Conservation (phyloP, 768 basidiomycete genomes). For the Mycena epipterygia region DNA sequence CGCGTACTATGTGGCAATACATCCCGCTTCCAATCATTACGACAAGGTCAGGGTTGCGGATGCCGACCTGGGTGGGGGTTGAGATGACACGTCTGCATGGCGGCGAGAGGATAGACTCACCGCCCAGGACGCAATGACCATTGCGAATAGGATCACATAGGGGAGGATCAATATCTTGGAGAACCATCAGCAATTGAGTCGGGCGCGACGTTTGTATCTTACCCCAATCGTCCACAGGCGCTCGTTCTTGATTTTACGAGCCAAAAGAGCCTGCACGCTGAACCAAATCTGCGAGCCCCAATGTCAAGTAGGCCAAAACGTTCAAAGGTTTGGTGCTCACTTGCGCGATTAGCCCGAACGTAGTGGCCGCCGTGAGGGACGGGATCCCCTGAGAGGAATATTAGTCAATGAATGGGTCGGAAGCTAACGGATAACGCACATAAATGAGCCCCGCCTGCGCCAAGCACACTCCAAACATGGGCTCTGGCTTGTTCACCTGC, state of each 20-base stretch:
- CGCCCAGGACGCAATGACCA: constrained; percentile 38
- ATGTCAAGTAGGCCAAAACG: neutral
- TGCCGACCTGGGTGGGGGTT: constrained; percentile 30
- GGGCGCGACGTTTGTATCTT: neutral
- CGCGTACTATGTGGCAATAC: constrained; percentile 41
- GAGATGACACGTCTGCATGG: neutral
- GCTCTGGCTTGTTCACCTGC: constrained; percentile 23
- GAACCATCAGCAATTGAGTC: neutral
- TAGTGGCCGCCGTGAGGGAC: constrained; percentile 38
- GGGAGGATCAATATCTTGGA: constrained; percentile 39
- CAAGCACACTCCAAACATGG: constrained; percentile 41
- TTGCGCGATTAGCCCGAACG: constrained; percentile 41
- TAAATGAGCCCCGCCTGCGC: constrained; percentile 44
- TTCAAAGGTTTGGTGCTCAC: neutral
- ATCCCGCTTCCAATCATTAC: constrained; percentile 40
- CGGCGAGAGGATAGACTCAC: constrained; percentile 12
- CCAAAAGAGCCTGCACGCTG: constrained; percentile 33
- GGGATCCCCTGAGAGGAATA: constrained; percentile 31
- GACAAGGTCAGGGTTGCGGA: constrained; percentile 28
- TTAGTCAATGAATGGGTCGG: neutral
- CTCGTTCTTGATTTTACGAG: constrained; percentile 26
- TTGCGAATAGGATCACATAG: constrained; percentile 35
- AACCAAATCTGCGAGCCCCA: constrained; percentile 38
- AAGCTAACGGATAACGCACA: constrained; percentile 36
- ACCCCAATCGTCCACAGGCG: constrained; percentile 27